Base-by-base conservation (phyloP, 768 basidiomycete species). In the Chlorophyllum brunneum region DNA sequence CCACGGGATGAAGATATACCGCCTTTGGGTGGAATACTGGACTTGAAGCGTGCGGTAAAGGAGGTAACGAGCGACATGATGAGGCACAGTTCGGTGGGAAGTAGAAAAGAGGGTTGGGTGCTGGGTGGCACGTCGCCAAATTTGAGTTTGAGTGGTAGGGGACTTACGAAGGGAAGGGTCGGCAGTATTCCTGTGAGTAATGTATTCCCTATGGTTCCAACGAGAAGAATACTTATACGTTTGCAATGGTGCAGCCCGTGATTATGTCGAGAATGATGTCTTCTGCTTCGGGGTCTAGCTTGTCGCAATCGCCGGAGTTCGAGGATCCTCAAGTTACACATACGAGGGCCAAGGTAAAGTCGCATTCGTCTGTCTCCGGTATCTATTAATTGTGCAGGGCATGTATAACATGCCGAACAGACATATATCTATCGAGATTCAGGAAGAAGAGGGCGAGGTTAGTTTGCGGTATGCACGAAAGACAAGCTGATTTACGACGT, bases 391-490 rank as follows among this genome's bases (percentile, higher is more conserved):
- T 42, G n/a, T 10, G 24, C 6, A 44, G 42, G 47, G 24, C 4
- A 26, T 48, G 16, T 48, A 48, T 27, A 48, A 15, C 24, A 7
- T 48, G 47, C 47, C 47, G 37, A 48, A 48, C 27, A 48, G 47
- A 6, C 47, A 48, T 29, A 48, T 51, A 51, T 51, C 41, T 26
- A 51, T 51, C 22, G 50, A 51, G 22, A 27, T 43, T 5, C 40
- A 29, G 15, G 36, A 38, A 24, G 31, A 39, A 1, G 24, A 51
- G 22, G 42, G n/a, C n/a, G 24, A 44, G 33, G 41, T 37, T 5
- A 43, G 40, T 48, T 11, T 11, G 3, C 18, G 5, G 5, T 18
- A 7, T 22, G 2, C 8, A 4, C 2, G 2, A 31, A 2, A 18
- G 16, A 13, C 6, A 41, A 4, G 39, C 23, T 40, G 18, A 33